These are phyloP conservation scores for Piper betle DNA, from an alignment of 164 flowering plant genomes.

Conservation along the genomic window DNA sequence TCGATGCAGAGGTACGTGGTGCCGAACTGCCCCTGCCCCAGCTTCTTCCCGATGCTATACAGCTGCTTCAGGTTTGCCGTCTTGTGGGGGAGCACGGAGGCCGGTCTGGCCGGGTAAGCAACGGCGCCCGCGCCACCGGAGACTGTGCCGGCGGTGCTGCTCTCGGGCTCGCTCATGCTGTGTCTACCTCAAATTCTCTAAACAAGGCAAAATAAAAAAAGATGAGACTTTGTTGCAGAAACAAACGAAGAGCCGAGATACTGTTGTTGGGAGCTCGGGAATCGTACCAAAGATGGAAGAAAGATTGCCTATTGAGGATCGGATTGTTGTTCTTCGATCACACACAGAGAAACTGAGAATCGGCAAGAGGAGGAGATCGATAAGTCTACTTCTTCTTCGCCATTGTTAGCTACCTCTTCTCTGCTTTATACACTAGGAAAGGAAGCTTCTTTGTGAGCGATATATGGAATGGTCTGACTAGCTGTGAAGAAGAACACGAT, in stretches of 20 bases:
- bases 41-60: conserved; percentile 55
- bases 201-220: no score
- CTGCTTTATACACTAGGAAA: no score
- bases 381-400: no score
- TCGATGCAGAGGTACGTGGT: conserved; percentile 68
- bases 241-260: not conserved
- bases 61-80: conserved; percentile 56
- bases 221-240: not conserved
- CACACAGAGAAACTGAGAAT: not conserved
- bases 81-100: conserved; percentile 47
- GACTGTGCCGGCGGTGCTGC: conserved; percentile 7
- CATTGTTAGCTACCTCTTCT: no score
- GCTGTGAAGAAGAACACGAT: no score
- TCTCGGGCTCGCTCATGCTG: conserved; percentile 14
- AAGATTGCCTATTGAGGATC: no score
- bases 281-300: no score
- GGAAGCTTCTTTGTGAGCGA: no score
- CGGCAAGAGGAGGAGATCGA: not conserved
- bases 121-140: not conserved
- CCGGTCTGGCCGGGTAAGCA: conserved; percentile 1
- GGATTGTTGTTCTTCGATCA: not conserved
- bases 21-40: conserved; percentile 92
- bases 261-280: no score
- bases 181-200: not conserved
- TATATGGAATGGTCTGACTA: no score